Base-by-base conservation (phyloP, 805 yeast species). In the Cyberlindnera mycetangii region DNA sequence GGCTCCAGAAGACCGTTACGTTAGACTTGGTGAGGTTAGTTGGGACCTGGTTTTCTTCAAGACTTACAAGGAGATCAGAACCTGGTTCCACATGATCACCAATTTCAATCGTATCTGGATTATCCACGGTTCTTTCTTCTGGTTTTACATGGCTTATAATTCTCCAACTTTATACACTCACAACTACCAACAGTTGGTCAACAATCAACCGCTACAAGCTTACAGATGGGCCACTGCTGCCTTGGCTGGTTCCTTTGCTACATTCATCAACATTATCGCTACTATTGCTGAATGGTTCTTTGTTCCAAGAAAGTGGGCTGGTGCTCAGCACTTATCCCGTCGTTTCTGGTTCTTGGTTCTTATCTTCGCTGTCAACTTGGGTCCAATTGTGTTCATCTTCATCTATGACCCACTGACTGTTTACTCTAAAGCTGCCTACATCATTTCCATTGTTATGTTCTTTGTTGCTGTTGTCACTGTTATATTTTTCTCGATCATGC, bases 91-190 rank as follows among this genome's bases (percentile, higher is more conserved):
- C 71, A 68, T 92, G 69, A 70, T 92, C 41, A 88, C 95, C 59
- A 93, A 93, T 69, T 93, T 92, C 74, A 92, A 89, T 75, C 93
- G 99, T 80, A 89, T 93, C 62, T 95, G 98, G 98, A 77, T 95
- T 64, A 81, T 92, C 58, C 99, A 93, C 69, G 79, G 84, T 54
- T 79, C 90, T 49, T 62, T 89, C 52, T 93, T 77, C 72, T 93
- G 98, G 98, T 88, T 89, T 85, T 93, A 90, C 70, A 78, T 83
- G 63, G 89, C 97, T 35, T 93, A 83, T 72, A 89, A 87, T 71
- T 80, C 98, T 42, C 96, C 97, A 50, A 79, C 95, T 22, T 69
- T 93, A 48, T 93, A 92, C 72, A 93, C 98, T 44, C 77, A 80
- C 59, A 76, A 89, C 69, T 93, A 89, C 69, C 75, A 76, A 59